phyloP scores from a whole-genome alignment of 306 rosid species.

The Parietaria judaica region DNA sequence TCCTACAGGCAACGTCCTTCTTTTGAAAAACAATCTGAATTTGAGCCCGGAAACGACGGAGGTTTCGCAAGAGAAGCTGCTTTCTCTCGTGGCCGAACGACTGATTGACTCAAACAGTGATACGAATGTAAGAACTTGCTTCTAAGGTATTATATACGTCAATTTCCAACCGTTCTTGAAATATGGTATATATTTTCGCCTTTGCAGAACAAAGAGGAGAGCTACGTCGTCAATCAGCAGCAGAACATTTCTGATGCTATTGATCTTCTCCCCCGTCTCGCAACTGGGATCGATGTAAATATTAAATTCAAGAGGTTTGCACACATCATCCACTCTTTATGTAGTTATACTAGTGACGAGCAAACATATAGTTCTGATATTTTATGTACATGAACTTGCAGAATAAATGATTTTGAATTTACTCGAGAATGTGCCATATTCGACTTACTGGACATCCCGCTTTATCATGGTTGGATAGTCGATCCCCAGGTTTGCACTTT shows the following conservation, averaged over 20 bases:
- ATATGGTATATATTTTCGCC: neutral
- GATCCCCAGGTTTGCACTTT: conserved; percentile 65
- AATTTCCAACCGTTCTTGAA: neutral
- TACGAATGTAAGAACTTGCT: conserved; percentile 46
- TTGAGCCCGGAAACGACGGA: conserved; percentile 73
- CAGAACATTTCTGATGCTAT: conserved; percentile 98
- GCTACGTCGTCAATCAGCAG: conserved; percentile 79
- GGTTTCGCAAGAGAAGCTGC: conserved; percentile 92
- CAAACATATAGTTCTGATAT: conserved; percentile 18
- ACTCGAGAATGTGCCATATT: conserved; percentile 96
- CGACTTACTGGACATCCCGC: conserved; percentile 92
- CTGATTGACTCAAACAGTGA: conserved; percentile 84
- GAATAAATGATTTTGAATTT: conserved; percentile 90
- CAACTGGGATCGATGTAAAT: conserved; percentile 99
- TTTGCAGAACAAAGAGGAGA: conserved; percentile 75
- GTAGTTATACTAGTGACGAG: conserved; percentile 9
- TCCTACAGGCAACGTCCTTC: conserved; percentile 80
- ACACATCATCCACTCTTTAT: conserved; percentile 13
- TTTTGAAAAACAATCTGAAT: conserved; percentile 67
- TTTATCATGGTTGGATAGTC: conserved; percentile 98
- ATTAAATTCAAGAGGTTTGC: conserved; percentile 73
- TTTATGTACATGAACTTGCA: conserved; percentile 33
- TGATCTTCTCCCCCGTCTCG: conserved; percentile 93
- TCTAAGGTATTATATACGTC: conserved; percentile 13
- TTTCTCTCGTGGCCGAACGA: conserved; percentile 81